Base-by-base conservation (phyloP, 345 rosid genomes). In the Acer negundo region DNA sequence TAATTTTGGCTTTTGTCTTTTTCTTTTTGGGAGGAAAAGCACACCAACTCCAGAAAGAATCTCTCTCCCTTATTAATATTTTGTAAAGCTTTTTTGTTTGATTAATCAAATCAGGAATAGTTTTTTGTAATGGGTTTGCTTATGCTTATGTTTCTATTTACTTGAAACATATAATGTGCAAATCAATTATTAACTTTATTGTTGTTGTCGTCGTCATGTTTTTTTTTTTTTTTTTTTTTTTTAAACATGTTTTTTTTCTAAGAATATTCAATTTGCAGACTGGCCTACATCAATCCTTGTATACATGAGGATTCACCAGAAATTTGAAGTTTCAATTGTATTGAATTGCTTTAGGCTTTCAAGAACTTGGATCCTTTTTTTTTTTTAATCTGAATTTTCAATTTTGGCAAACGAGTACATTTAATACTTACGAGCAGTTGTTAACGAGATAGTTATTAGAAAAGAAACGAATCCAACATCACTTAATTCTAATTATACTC, bases 61-160 rank as follows among this genome's bases (percentile, higher is more conserved):
- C 62, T 71, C 86, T 82, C 85, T 72, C 79, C 71, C 84, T 81
- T 79, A 67, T 63, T 80, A 63, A 53, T 72, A 75, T 22, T 74
- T 24, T 84, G 81, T 82, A 78, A 73, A 82, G 84, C 69, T 80
- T 67, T 26, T 74, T 31, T 17, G 26, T 59, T 59, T 59, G 63
- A 44, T 58, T 58, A 77, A 70, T 79, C 65, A 68, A 76, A 76
- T 69, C 71, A 78, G 62, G 66, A 61, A 46, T 61, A 75, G 35
- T 70, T 81, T 59, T 26, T 40, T 61, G 63, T 59, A 59, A 59
- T 59, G 63, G 13, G 23, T 35, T 15, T 73, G 38, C 20, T 23
- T 63, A 61, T 73, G 53, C 20, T 16, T 63, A 61, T 73, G 53
- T 23, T 51, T 64, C 8, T 20, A 47, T 4, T 62, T 47, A n/a